Base-by-base conservation (phyloP, 768 basidiomycete genomes). In the Boletus huronensis region DNA sequence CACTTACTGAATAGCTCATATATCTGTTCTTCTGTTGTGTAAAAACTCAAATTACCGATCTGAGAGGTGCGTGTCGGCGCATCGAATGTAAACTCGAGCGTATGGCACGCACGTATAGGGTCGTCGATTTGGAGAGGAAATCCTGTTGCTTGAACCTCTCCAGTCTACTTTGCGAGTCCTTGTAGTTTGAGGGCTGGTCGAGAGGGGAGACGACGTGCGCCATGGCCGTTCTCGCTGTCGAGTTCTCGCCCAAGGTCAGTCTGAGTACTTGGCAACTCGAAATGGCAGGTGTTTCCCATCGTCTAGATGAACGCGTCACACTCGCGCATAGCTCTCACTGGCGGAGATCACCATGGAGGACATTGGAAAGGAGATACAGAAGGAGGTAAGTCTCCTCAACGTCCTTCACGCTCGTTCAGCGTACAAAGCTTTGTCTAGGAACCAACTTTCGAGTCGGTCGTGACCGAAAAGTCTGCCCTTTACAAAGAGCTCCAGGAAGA, bases 171-270 rank as follows among this genome's bases (percentile, higher is more conserved):
- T 95, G 90, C 14, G 91, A 95, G 73, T 99, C 96, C 70, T 94
- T 93, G 75, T 99, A 99, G 71, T 93, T 93, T 6, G 94, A 97
- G 43, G 94, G 95, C 71, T 93, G 89, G 75, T 98, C 96, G 61
- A 98, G 80, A 32, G 87, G 72, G 28, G 80, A 66, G 44, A 96
- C 87, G 63, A 96, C 86, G 77, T 95, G 87, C 40, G 94, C 84
- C 93, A 92, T 91, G 69, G 62, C 67, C 62, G 63, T 68, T 55
- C 36, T 44, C 43, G 43, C 29, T 46, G 44, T 50, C 32, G 19
- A 38, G 25, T 28, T 26, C 44, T 48, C 7, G 26, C 21, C 32
- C 28, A 26, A 50, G 8, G 17, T 29, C 29, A 31, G 54, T 34
- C 40, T 36, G 25, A 44, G 29, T 41, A 21, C 25, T 21, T 36